Base-by-base conservation (phyloP, 352 stramenopile species). In the Thalassiosira exigua region DNA sequence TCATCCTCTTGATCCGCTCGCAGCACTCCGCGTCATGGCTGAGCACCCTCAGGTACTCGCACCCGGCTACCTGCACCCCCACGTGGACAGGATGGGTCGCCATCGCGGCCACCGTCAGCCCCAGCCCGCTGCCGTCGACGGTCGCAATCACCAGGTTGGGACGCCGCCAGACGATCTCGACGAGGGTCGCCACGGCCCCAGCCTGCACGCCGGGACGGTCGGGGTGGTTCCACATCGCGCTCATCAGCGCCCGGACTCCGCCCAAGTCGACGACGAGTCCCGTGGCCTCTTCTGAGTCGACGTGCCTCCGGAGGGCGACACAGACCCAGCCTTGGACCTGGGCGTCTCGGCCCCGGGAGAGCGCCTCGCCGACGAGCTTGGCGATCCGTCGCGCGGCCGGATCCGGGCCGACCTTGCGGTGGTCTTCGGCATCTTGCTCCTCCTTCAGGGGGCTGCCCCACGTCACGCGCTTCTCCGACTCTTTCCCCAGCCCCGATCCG, bases 1-100 rank as follows among this genome's bases (percentile, higher is more conserved):
- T 52, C n/a, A 30, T 59, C 14, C 27, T 54, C 19, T 54, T 69
- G 22, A 71, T 17, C 17, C 5, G 52, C 5, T 14, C 0, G 17
- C 61, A 70, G 36, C 58, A 78, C 46, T 70, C 41, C 1, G 39
- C 5, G 41, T 78, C 69, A 12, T 71, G 64, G 11, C 44, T 57
- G 3, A 79, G 26, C n/a, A 61, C 50, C 21, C 58, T 60, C n/a
- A 71, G 67, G 4, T 60, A 30, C 30, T 50, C 32, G 53, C 46
- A 66, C 0, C 41, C 51, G 39, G 67, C 19, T 14, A 44, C 39
- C 30, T 79, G 69, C 4, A 79, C 33, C 27, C 60, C 53, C n/a
- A 33, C 5, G 22, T 79, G 51, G 11, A 24, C 42, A 17, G 22
- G 24, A n/a, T 79, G 69, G n/a, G 19, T 29, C 12, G 66, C 69